Evolutionary conservation across 1,284 basidiomycete genomes (phyloP).

Genomic region (Cutaneotrichosporon sp.): DNA sequence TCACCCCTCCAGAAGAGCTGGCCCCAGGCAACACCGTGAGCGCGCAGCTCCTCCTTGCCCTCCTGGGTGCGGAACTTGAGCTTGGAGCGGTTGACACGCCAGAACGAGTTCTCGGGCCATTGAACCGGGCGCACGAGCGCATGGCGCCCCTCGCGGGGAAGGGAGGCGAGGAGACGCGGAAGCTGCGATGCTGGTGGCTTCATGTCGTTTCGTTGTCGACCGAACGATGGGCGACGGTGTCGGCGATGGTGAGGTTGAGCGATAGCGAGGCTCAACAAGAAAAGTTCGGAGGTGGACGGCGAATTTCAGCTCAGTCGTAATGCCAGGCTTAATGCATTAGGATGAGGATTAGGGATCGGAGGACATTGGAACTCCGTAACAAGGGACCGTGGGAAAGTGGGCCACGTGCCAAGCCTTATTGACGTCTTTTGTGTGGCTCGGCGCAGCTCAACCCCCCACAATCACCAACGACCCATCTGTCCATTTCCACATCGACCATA

Average conservation of each 20-base stretch:
- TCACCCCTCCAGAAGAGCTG: conserved; percentile 35
- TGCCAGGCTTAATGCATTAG: not conserved
- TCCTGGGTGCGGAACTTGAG: conserved; percentile 24
- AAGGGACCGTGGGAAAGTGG: not conserved
- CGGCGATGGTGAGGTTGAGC: too few species aligned
- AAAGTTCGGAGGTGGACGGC: conserved; percentile 3
- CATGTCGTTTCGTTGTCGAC: too few species aligned
- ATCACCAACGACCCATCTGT: not conserved
- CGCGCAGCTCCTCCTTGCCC: conserved; percentile 15
- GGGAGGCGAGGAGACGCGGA: conserved; percentile 29
- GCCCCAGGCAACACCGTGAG: conserved; percentile 32
- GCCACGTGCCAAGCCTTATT: too few species aligned
- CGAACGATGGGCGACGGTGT: too few species aligned
- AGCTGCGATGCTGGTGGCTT: conserved; percentile 21
- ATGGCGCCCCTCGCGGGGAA: conserved; percentile 25
- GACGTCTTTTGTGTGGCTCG: not conserved
- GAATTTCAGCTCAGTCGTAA: not conserved
- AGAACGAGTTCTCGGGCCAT: conserved; percentile 30
- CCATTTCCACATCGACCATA: not conserved
- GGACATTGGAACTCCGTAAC: not conserved
- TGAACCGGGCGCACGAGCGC: conserved; percentile 28
- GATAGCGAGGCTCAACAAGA: too few species aligned
- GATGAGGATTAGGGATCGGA: not conserved
- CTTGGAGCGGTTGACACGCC: conserved; percentile 30
- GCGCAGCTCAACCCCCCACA: not conserved